These are phyloP conservation scores for Annulohypoxylon truncatum DNA, from an alignment of 2,329 filamentous ascomycete genomes.

Conservation along the genomic window DNA sequence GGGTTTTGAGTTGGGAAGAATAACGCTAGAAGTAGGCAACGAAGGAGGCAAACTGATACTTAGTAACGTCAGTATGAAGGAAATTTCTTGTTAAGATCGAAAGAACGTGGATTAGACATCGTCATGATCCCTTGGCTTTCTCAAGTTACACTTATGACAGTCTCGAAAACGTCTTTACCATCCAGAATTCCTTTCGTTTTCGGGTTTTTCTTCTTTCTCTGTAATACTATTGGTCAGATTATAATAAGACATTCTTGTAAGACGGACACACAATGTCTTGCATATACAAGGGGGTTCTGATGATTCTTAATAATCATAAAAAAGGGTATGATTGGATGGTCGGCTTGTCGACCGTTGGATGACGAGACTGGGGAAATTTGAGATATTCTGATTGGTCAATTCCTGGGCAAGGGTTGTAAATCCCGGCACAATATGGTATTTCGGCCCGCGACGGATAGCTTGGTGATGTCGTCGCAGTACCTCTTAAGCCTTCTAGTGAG, in stretches of 20 bases:
- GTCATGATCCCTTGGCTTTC: constrained; percentile 15
- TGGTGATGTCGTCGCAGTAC: constrained; percentile 10
- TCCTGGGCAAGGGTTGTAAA: constrained; percentile 34
- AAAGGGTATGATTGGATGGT: constrained; percentile 16
- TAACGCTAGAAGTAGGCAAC: not conserved
- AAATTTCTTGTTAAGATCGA: not conserved
- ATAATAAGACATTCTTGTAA: constrained; percentile 1
- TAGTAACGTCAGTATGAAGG: constrained; percentile 11
- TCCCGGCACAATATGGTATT: constrained; percentile 51
- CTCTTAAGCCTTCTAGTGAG: not conserved
- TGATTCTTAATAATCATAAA: constrained; percentile 23
- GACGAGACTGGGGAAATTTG: constrained; percentile 39
- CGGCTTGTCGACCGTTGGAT: constrained; percentile 35
- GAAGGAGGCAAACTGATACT: not conserved
- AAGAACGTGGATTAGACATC: not conserved
- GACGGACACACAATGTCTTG: constrained; percentile 30
- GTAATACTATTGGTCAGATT: constrained; percentile 11
- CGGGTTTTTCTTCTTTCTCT: not conserved
- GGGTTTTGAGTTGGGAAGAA: not conserved
- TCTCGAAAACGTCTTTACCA: not conserved
- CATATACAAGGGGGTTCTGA: constrained; percentile 32
- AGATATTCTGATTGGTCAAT: constrained; percentile 40
- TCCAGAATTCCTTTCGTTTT: constrained; percentile 8
- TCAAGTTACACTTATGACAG: constrained; percentile 16
- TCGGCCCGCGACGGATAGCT: constrained; percentile 50